Evolutionary conservation across 306 rosid species (phyloP).

Genomic region (Hylodesmum podocarpum): DNA sequence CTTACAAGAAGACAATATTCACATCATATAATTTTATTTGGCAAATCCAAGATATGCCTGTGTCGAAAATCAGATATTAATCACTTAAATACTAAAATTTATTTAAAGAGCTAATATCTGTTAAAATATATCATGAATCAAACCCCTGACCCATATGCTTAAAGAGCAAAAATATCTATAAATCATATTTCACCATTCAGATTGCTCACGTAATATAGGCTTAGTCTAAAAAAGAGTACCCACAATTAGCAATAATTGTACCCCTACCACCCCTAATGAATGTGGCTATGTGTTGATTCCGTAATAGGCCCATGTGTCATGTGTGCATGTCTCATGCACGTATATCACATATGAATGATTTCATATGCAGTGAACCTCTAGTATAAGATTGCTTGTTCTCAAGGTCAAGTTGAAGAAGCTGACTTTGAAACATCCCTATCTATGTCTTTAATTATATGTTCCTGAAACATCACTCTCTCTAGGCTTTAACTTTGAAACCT

Average conservation of each 20-base stretch:
- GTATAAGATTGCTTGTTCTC: conserved; percentile 7
- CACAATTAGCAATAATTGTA: not conserved
- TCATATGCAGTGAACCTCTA: not conserved
- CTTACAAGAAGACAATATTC: too few relatives aligned
- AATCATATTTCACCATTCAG: not conserved
- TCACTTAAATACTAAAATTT: too few relatives aligned
- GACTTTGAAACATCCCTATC: conserved; percentile 19
- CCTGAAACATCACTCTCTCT: conserved; percentile 24
- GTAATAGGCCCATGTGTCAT: conserved; percentile 25
- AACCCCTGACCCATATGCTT: too few relatives aligned
- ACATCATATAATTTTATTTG: too few relatives aligned
- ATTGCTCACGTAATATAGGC: not conserved
- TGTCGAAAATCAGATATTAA: too few relatives aligned
- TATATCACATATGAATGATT: conserved; percentile 16
- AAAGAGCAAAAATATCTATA: not conserved
- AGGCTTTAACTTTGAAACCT: conserved; percentile 3
- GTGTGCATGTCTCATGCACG: conserved; percentile 48
- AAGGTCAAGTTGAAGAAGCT: conserved; percentile 11
- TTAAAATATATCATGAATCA: too few relatives aligned
- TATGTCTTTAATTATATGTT: conserved; percentile 16
- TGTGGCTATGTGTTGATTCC: not conserved
- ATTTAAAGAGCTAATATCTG: too few relatives aligned
- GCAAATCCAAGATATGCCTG: too few relatives aligned
- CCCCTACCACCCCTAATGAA: not conserved
- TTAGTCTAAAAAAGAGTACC: not conserved